phyloP scores from a whole-genome alignment of 176 grass and related monocot species.

The Panicum miliaceum region DNA sequence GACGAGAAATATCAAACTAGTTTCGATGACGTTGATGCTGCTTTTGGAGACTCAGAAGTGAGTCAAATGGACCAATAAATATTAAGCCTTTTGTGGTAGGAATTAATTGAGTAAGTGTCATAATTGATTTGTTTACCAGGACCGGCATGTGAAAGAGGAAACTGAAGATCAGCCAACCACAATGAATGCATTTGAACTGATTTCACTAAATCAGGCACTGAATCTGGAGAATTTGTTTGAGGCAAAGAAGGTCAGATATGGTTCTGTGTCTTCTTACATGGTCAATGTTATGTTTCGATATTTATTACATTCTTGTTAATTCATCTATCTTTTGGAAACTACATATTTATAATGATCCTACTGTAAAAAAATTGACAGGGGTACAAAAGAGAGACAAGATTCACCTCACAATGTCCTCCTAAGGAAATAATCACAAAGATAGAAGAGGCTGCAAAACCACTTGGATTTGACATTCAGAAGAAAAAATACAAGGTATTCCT shows the following conservation, averaged over 20 bases:
- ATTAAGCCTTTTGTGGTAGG: conserved; percentile 27
- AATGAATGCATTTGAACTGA: conserved; percentile 98
- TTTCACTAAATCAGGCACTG: conserved; percentile 88
- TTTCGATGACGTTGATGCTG: conserved; percentile 94
- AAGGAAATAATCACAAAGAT: conserved; percentile 95
- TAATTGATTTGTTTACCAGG: conserved; percentile 56
- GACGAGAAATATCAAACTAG: conserved; percentile 73
- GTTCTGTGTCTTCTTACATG: not conserved
- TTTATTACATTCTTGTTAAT: conserved; percentile 8
- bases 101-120: conserved; percentile 28
- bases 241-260: conserved; percentile 66
- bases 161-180: conserved; percentile 86
- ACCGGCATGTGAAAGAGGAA: conserved; percentile 84
- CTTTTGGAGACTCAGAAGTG: conserved; percentile 94
- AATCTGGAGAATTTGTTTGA: conserved; percentile 97
- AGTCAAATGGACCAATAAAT: conserved; percentile 49
- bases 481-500: conserved; percentile 90
- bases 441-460: conserved; percentile 94
- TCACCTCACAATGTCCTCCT: conserved; percentile 86
- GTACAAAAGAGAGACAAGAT: conserved; percentile 94
- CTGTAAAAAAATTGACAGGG: conserved; percentile 50
- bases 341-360: not conserved
- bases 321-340: conserved; percentile 5
- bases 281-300: not conserved
- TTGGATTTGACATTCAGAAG: conserved; percentile 97